A percentile compares a stretch with the other conserved stretches of the same genome.
Conservation (phyloP, 352 stramenopile genomes). For the Phytophthora cactorum region DNA sequence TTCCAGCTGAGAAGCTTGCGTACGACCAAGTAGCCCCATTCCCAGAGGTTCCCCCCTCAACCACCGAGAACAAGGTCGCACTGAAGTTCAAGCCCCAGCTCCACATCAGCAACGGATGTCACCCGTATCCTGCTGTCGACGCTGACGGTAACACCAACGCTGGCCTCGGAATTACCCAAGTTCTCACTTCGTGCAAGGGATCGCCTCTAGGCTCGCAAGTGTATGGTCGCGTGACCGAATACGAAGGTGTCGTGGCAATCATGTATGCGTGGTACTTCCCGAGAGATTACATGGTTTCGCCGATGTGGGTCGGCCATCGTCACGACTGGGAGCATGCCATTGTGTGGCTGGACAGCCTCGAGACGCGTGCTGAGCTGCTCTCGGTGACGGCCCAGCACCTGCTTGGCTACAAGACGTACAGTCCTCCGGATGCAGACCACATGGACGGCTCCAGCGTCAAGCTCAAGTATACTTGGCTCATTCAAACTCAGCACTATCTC, state of each 20-base stretch:
- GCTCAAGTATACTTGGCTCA: conserved; percentile 6
- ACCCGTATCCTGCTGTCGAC: conserved; percentile 1
- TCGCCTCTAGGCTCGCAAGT: neutral
- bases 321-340: conserved; percentile 5
- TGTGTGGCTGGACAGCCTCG: neutral
- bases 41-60: neutral
- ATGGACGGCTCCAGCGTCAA: conserved; percentile 5
- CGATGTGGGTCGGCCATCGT: neutral
- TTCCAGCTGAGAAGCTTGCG: neutral
- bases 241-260: neutral
- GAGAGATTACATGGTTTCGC: conserved; percentile 2
- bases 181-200: neutral
- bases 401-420: neutral
- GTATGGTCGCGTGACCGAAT: neutral
- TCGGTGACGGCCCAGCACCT: neutral
- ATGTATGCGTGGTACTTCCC: conserved; percentile 20
- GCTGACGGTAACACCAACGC: neutral
- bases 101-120: neutral
- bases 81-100: conserved; percentile 6
- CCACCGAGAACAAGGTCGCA: neutral
- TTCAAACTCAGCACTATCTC: conserved; percentile 16
- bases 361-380: neutral
- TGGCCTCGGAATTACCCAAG: neutral
- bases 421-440: neutral
- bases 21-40: neutral